Evolutionary conservation across 305 asterid species (phyloP), one percentile per base, ranked within the genome.

Genomic region (Fraxinus greggii): DNA sequence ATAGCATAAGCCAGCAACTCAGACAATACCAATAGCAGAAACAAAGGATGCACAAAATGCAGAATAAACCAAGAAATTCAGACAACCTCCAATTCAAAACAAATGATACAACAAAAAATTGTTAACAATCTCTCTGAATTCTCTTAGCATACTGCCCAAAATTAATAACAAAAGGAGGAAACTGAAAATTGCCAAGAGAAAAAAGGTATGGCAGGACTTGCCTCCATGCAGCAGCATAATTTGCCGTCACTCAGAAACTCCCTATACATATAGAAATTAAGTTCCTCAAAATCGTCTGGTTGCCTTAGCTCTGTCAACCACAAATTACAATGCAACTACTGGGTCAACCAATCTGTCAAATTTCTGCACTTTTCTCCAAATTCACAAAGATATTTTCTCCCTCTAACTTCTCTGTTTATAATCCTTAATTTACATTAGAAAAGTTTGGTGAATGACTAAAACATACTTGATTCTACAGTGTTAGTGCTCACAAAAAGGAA

Each of bases 401-500:
- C 87, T 69, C 77, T 86, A 54, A 80, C 90, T 73, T 77, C 86
- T 80, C 79, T 45, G 79, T 78, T 86, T 85, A 83, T 87, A 92
- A 85, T 88, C 91, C 83, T 85, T 89, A 87, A 91, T 95, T 82
- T 90, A 92, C 92, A 91, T 86, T 48, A 86, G 88, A 89, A 92
- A 91, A 88, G 86, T 86, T 88, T 85, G 90, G 92, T 82, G 88
- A 90, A 76, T 45, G 80, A 84, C 82, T 82, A 87, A 88, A 54
- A 72, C 83, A 51, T 76, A 88, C 78, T 54, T 77, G 59, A 79
- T 80, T 88, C 93, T 86, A 90, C 88, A 77, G 89, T 91, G 98
- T 96, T 91, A 94, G 98, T 81, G 80, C 89, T 86, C 83, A 78
- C 87, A 83, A 84, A 85, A 87, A 32, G 82, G 86, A 77, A 86